phyloP scores from a whole-genome alignment of 164 flowering plant genomes.

The Tetracentron sinense region DNA sequence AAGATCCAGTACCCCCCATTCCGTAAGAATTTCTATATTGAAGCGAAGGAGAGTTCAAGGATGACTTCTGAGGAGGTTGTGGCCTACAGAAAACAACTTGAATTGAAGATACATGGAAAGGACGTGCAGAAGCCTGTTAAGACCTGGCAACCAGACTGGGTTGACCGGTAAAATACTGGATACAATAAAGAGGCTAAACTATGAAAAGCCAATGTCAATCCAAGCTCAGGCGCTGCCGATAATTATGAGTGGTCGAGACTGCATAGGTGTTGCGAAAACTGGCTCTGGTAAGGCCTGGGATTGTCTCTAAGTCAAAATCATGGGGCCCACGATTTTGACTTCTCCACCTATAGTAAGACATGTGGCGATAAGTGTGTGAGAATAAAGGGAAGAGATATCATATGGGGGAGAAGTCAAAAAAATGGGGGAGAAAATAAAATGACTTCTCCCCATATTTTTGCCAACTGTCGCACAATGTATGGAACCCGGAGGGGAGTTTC shows the following conservation, averaged over 20 bases:
- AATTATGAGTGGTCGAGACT: background rate
- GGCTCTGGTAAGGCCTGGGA: too few species aligned
- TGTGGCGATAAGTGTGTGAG: too few species aligned
- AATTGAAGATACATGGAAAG: too few species aligned
- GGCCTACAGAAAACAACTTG: background rate
- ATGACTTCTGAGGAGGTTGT: background rate
- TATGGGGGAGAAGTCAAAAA: too few species aligned
- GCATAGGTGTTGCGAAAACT: background rate
- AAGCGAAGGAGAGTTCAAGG: constrained; percentile 77
- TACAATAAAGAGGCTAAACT: constrained; percentile 25
- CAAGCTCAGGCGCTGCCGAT: background rate
- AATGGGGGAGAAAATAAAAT: too few species aligned
- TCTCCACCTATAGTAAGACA: too few species aligned
- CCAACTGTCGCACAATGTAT: too few species aligned
- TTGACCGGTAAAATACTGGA: constrained; percentile 12
- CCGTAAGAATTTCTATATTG: constrained; percentile 84
- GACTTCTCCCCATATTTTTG: too few species aligned
- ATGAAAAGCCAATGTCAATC: background rate
- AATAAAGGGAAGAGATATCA: too few species aligned
- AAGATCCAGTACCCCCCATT: constrained; percentile 33
- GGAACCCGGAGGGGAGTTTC: too few species aligned
- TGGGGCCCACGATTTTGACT: too few species aligned
- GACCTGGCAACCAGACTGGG: background rate
- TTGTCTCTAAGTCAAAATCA: too few species aligned
- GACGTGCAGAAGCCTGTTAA: background rate